These are phyloP conservation scores for Cercospora sp. DNA, from an alignment of 2,329 filamentous ascomycete species.

Conservation along the genomic window DNA sequence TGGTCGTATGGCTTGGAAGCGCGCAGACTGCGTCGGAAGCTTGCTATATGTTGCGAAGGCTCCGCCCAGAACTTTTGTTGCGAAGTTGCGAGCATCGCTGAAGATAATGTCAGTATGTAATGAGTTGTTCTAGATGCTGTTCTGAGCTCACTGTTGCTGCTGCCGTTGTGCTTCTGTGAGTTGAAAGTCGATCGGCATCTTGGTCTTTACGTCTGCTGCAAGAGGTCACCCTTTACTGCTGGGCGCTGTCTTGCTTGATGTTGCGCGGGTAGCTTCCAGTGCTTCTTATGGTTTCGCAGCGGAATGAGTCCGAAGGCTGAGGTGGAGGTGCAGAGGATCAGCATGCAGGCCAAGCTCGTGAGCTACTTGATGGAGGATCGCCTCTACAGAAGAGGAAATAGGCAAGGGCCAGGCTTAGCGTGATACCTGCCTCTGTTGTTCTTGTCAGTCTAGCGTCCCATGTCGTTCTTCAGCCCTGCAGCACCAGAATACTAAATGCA, in stretches of 20 bases:
- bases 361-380: slow-evolving; percentile 13
- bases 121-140: background rate
- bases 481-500: background rate
- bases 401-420: background rate
- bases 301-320: background rate
- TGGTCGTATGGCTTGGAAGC: slow-evolving; percentile 52
- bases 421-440: background rate
- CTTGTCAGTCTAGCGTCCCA: background rate
- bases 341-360: slow-evolving; percentile 1
- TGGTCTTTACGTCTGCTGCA: background rate
- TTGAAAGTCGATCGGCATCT: slow-evolving; percentile 16
- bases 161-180: slow-evolving; percentile 9
- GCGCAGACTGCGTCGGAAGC: slow-evolving; percentile 35
- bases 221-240: background rate
- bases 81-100: slow-evolving; percentile 32
- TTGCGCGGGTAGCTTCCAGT: background rate
- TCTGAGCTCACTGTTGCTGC: slow-evolving; percentile 5
- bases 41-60: slow-evolving; percentile 34
- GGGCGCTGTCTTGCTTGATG: background rate
- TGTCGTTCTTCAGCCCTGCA: background rate
- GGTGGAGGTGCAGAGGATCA: background rate
- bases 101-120: background rate
- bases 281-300: background rate
- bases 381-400: slow-evolving; percentile 5
- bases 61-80: slow-evolving; percentile 30